Evolutionary conservation across 2,329 filamentous ascomycete species (phyloP).

Genomic region (Westerdykella sp.): DNA sequence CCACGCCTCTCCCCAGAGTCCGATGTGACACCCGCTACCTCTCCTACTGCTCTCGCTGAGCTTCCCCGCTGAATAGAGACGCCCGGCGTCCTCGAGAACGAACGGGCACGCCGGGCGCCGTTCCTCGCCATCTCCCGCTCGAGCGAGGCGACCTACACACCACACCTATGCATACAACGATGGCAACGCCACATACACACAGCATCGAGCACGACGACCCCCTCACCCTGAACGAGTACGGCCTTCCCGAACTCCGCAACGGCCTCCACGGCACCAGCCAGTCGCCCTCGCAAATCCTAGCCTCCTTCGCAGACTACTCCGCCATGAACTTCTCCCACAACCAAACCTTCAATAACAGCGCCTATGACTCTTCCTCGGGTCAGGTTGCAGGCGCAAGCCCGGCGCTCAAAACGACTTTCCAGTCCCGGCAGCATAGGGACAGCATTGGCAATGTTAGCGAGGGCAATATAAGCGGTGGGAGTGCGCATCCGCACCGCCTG

Average conservation of each 20-base stretch:
- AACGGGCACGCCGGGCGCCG: too few relatives aligned
- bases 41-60: background rate
- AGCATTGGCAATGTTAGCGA: constrained; percentile 30
- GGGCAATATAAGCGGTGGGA: constrained; percentile 23
- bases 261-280: constrained; percentile 15
- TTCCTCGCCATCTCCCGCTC: too few relatives aligned
- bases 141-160: too few relatives aligned
- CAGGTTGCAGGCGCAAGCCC: constrained; percentile 9
- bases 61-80: constrained; percentile 14
- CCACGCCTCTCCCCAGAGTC: background rate
- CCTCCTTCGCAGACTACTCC: constrained; percentile 28
- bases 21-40: constrained; percentile 19
- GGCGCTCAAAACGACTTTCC: constrained; percentile 18
- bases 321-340: constrained; percentile 22
- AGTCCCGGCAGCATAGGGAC: constrained; percentile 19
- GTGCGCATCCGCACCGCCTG: constrained; percentile 23
- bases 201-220: constrained; percentile 30
- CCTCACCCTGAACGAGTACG: constrained; percentile 32
- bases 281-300: constrained; percentile 25
- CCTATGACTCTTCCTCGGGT: constrained; percentile 12
- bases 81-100: constrained; percentile 9
- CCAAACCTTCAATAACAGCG: constrained; percentile 12
- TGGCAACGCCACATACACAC: constrained; percentile 20
- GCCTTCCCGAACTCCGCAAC: constrained; percentile 25
- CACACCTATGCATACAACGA: constrained; percentile 8